Base-by-base conservation (phyloP, 768 basidiomycete species). In the Boletus tylopilopsis region DNA sequence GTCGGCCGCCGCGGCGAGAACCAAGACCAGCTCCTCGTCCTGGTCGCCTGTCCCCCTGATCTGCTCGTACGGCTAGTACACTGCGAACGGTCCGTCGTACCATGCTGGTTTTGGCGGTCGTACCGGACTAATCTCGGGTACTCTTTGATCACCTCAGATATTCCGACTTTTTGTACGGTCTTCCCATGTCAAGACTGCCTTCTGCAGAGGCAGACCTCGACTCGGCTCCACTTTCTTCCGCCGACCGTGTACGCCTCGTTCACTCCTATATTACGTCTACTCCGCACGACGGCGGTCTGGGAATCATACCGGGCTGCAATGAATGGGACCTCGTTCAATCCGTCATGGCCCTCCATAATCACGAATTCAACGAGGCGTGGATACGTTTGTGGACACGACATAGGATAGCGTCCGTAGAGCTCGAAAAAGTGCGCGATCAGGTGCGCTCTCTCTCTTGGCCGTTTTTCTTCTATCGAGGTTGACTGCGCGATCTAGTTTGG, bases 301-400 rank as follows among this genome's bases (percentile, higher is more conserved):
- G 90, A 1, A 81, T 97, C 41, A 80, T 84, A 8, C 85, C 89
- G 2, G 81, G 79, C 13, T 74, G 81, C 21, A 68, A 76, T 13
- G 79, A 82, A 45, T 97, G 91, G 90, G 78, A 84, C 55, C 80
- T 88, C 42, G 78, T 96, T 8, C 84, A 90, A 58, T 82, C 83
- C 19, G 78, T 96, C 44, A 82, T 91, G 73, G 81, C 85, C 2
- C 73, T 97, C 8, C 95, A 98, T 60, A 86, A 97, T 67, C 79
- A 81, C 16, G 71, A 79, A 39, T 90, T 90, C 70, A 92, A 95
- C 65, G 77, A 85, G 9, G 59, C 69, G 1, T 94, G 93, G 93
- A 76, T 90, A 45, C 77, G 79, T 21, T 71, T 79, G 10, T 93
- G 93, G 89, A 82, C 83, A 13, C 76, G 74, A 8, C 77, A 77